Conservation (phyloP, 345 rosid species). For the Lagerstroemia speciosa region DNA sequence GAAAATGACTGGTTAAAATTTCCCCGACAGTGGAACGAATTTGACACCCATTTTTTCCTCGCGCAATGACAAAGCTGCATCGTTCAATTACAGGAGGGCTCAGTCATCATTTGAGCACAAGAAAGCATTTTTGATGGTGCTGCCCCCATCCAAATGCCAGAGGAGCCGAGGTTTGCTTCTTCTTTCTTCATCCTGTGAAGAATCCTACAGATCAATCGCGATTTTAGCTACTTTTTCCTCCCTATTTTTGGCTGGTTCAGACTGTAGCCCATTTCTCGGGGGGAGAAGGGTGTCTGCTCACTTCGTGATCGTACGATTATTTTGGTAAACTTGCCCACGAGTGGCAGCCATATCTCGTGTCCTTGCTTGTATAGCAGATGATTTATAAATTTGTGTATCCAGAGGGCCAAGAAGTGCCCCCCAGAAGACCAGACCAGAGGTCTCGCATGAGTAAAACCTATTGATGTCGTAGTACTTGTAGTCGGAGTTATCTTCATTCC, state of each 20-base stretch:
- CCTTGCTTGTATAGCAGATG: background rate
- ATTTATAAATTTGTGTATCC: background rate
- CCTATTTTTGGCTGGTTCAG: background rate
- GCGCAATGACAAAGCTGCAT: slow-evolving; percentile 2
- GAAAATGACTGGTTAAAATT: slow-evolving; percentile 5
- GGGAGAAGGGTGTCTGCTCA: background rate
- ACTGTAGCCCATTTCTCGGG: background rate
- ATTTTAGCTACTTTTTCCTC: background rate
- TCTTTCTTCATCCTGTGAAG: background rate
- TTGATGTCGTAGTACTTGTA: background rate
- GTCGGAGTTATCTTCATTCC: background rate
- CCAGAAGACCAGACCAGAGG: background rate
- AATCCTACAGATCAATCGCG: background rate
- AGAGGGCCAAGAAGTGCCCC: background rate
- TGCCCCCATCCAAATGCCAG: background rate
- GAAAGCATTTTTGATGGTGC: slow-evolving; percentile 2
- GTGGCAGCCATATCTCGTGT: background rate
- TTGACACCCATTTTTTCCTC: slow-evolving; percentile 3
- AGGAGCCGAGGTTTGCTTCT: slow-evolving; percentile 1
- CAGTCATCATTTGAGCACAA: background rate
- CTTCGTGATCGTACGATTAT: background rate
- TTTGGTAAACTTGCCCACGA: background rate
- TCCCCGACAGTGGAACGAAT: background rate
- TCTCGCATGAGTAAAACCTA: background rate
- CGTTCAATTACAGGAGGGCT: slow-evolving; percentile 1